phyloP scores from a whole-genome alignment of 2,329 filamentous ascomycete genomes.

The Clathrospora elynae region DNA sequence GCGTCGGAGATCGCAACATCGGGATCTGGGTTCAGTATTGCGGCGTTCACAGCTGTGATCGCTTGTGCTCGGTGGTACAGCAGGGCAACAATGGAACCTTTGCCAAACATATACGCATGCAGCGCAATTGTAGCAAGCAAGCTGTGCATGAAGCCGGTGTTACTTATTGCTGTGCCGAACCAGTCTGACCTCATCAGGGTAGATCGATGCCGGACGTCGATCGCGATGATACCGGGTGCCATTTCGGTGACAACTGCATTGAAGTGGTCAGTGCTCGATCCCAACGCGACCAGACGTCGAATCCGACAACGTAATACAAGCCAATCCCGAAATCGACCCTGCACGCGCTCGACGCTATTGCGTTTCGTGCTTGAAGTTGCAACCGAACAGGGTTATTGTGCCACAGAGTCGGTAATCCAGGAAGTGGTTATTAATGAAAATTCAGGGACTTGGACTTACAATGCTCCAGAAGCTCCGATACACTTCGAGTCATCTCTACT shows the following conservation, averaged over 20 bases:
- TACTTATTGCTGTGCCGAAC: slow-evolving; percentile 44
- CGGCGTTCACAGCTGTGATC: slow-evolving; percentile 42
- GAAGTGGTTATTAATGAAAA: slow-evolving; percentile 10
- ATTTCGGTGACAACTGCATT: slow-evolving; percentile 42
- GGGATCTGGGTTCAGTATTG: slow-evolving; percentile 36
- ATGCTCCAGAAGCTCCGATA: slow-evolving; percentile 43
- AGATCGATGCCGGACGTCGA: slow-evolving; percentile 44
- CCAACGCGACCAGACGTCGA: background rate
- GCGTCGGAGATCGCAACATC: slow-evolving; percentile 41
- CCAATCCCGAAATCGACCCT: background rate
- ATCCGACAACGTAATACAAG: too few species aligned
- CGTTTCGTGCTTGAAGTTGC: background rate
- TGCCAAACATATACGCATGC: slow-evolving; percentile 42
- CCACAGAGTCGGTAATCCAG: slow-evolving; percentile 18
- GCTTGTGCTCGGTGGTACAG: slow-evolving; percentile 43
- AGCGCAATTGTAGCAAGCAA: slow-evolving; percentile 44
- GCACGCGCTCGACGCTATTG: background rate
- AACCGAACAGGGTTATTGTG: slow-evolving; percentile 6
- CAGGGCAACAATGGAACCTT: slow-evolving; percentile 39
- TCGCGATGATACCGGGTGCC: slow-evolving; percentile 45
- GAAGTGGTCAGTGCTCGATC: slow-evolving; percentile 23
- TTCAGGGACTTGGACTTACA: slow-evolving; percentile 40
- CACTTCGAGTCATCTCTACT: slow-evolving; percentile 31
- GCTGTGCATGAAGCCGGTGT: slow-evolving; percentile 48
- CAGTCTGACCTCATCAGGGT: slow-evolving; percentile 45